Evolutionary conservation across 257 asterid species (phyloP).

Genomic region (Penstemon barbatus): DNA sequence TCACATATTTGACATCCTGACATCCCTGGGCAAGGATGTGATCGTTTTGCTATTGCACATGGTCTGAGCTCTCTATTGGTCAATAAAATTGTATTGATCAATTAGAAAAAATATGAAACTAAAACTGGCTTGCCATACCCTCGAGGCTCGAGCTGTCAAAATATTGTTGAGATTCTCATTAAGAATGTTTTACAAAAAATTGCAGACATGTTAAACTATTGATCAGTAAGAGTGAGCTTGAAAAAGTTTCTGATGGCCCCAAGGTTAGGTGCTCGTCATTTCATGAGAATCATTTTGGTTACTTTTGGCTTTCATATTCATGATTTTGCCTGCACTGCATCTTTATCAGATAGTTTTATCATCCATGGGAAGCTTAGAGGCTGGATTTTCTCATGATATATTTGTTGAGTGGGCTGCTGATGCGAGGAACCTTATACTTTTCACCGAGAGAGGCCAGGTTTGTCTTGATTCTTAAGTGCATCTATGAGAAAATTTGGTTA

Average conservation of each 20-base stretch:
- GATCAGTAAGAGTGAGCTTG: slow-evolving; percentile 78
- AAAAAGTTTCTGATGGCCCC: slow-evolving; percentile 77
- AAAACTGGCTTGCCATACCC: slow-evolving; percentile 7
- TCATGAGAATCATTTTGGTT: slow-evolving; percentile 20
- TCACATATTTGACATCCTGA: slow-evolving; percentile 11
- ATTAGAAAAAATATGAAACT: slow-evolving; percentile 2
- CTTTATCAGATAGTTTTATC: slow-evolving; percentile 80
- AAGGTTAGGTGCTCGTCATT: slow-evolving; percentile 54
- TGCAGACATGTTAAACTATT: slow-evolving; percentile 80
- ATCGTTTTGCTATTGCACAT: slow-evolving; percentile 23
- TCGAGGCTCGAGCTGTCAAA: slow-evolving; percentile 12
- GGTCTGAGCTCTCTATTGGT: slow-evolving; percentile 4
- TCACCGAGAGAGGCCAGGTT: slow-evolving; percentile 99
- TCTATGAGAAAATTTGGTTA: slow-evolving; percentile 7
- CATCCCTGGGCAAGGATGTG: slow-evolving; percentile 14
- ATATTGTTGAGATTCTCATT: slow-evolving; percentile 31
- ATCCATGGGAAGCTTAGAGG: slow-evolving; percentile 97
- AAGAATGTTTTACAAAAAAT: slow-evolving; percentile 26
- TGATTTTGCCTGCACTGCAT: slow-evolving; percentile 18
- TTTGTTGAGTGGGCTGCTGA: slow-evolving; percentile 98
- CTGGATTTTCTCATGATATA: slow-evolving; percentile 93
- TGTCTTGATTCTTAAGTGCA: slow-evolving; percentile 31
- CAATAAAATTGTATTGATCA: slow-evolving; percentile 7
- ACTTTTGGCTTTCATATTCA: slow-evolving; percentile 29
- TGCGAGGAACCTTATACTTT: slow-evolving; percentile 90